Evolutionary conservation across 208 protist genomes (phyloP), one percentile per base, ranked within the genome.

Genomic region (Acanthamoeba sp.): DNA sequence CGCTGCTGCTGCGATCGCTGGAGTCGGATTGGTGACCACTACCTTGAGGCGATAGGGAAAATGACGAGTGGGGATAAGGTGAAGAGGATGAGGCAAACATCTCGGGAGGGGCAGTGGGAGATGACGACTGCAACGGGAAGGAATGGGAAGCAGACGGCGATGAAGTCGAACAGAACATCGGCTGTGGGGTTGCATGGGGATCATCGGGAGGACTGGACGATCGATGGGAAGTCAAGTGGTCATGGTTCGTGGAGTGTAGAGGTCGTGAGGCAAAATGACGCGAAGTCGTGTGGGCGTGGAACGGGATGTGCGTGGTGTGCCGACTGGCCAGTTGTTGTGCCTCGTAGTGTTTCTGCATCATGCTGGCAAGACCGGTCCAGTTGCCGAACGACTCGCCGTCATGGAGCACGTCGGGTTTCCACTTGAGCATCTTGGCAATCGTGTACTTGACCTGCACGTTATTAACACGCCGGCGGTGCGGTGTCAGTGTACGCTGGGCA

Each of bases 371-470:
- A 20, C 69, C 34, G 1, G 16, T 2, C 76, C 76, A 85, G 76
- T 3, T 29, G 24, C 22, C 76, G 22, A 85, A 85, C 22, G 34
- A 45, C 29, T 85, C 76, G 18, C 76, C 76, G 2, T 50, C 27
- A 3, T 38, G 76, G 7, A 85, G 38, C 20, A 36, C 6, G n/a
- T 85, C 76, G 76, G 55, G 55, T 45, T 85, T 85, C 76, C 76
- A 85, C 42, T 57, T 27, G 27, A 85, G 38, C 76, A 85, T 85
- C n/a, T 38, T n/a, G 45, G 76, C 0, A 7, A 85, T 57, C 24
- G 76, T 59, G 29, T 85, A 85, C 29, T 57, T 85, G 20, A n/a
- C 42, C 76, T 85, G 38, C n/a, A n/a, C n/a, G n/a, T n/a, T n/a
- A n/a, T n/a, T n/a, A n/a, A n/a, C n/a, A n/a, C n/a, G n/a, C n/a